Evolutionary conservation across 2,329 filamentous ascomycete genomes (phyloP).

Genomic region (Fusarium fujikuroi): DNA sequence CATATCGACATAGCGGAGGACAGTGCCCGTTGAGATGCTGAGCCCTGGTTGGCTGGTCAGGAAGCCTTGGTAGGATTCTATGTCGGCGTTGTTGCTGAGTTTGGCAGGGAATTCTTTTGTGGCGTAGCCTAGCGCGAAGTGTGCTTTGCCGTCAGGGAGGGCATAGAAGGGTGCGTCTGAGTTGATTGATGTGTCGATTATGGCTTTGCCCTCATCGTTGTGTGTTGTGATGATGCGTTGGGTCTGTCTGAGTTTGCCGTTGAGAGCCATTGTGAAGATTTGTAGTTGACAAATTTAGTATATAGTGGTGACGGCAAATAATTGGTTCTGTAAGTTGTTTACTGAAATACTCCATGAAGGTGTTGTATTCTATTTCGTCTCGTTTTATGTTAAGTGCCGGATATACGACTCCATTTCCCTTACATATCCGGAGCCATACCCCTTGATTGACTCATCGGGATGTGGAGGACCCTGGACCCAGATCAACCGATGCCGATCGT

Average conservation of each 20-base stretch:
- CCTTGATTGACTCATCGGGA: conserved; percentile 14
- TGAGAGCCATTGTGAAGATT: conserved; percentile 5
- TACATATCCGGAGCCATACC: background rate
- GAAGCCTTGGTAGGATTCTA: conserved; percentile 38
- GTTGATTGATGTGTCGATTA: conserved; percentile 27
- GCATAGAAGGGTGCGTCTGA: conserved; percentile 36
- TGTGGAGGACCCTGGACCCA: conserved; percentile 7
- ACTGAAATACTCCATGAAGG: accelerated
- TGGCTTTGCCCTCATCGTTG: conserved; percentile 42
- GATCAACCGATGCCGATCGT: conserved; percentile 1
- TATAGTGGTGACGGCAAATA: accelerated
- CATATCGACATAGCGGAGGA: conserved; percentile 62
- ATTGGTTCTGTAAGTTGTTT: background rate
- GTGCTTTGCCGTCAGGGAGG: conserved; percentile 26
- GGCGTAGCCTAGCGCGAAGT: conserved; percentile 43
- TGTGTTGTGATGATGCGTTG: conserved; percentile 44
- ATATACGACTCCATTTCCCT: background rate
- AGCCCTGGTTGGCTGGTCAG: conserved; percentile 41
- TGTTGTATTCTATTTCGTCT: background rate
- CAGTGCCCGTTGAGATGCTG: conserved; percentile 51
- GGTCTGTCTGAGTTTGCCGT: conserved; percentile 37
- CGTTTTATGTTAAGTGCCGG: background rate
- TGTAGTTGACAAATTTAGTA: accelerated
- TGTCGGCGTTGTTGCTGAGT: conserved; percentile 33
- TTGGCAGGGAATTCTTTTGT: conserved; percentile 41